phyloP scores from a whole-genome alignment of 176 grass and related monocot genomes.

The Paspalum vaginatum region DNA sequence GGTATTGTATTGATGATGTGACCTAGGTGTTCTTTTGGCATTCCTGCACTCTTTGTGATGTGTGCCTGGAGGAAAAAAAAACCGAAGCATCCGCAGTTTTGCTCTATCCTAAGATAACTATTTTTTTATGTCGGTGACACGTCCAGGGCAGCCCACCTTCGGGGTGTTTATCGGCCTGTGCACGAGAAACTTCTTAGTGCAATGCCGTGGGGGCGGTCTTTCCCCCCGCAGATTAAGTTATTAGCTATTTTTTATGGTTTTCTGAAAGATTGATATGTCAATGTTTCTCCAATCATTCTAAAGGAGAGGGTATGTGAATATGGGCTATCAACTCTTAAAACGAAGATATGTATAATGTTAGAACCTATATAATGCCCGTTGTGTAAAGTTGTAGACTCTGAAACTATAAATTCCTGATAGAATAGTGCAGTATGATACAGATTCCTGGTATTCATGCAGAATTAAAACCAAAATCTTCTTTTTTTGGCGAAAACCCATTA shows the following conservation, averaged over 20 bases:
- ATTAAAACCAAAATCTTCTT: neutral
- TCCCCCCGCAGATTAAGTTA: too few relatives aligned
- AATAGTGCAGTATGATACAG: conserved; percentile 4
- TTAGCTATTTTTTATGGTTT: neutral
- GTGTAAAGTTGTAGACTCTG: neutral
- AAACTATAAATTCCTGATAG: neutral
- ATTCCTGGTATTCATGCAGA: neutral
- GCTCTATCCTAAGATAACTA: neutral
- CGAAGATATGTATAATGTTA: neutral
- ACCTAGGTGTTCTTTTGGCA: neutral
- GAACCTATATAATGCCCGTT: neutral
- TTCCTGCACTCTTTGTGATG: neutral
- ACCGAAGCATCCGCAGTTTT: neutral
- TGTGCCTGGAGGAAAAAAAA: neutral
- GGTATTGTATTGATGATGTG: neutral
- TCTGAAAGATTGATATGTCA: neutral
- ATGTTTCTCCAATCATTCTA: neutral
- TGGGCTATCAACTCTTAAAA: neutral
- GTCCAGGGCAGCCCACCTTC: too few relatives aligned
- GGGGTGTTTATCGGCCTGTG: too few relatives aligned
- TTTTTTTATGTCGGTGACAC: too few relatives aligned
- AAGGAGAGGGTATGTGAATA: neutral
- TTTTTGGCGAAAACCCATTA: neutral
- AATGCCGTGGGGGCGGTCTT: too few relatives aligned
- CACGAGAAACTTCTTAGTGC: too few relatives aligned